Base-by-base conservation (phyloP, 495 filamentous ascomycete genomes). In the Rostrohypoxylon terebratum region DNA sequence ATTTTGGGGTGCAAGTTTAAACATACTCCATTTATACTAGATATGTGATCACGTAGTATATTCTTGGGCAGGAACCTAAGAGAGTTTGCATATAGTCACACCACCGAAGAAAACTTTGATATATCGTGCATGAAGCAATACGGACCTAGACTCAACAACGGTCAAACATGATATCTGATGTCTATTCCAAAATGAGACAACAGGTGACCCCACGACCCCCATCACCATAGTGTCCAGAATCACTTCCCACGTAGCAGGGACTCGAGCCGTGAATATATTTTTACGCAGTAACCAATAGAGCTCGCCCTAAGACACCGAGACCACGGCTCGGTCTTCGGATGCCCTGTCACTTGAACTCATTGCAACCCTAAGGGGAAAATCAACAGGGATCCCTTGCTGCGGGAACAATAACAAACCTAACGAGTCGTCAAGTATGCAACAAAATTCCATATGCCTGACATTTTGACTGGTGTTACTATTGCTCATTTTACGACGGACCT, bases 381-480 rank as follows among this genome's bases (percentile, higher is more conserved):
- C 36, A 28, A 36, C 70, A 73, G 70, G 70, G 70, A 69, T 68
- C 48, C 45, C 55, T 51, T 28, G 59, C 65, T 69, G 70, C 70
- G 58, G 60, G 64, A 54, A 11, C 40, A 21, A 60, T 44, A 59
- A 31, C 21, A 55, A 50, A 58, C 63, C 59, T 44, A 69, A 69
- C 67, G 59, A 33, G 13, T 31, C n/a, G 13, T 59, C 47, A 54
- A 54, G 21, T 23, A 57, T 48, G 47, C 34, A 47, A 13, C 25
- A 14, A 7, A 13, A 65, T 61, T 51, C 60, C 59, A 59, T 58
- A 57, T 59, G 57, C 38, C 21, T 40, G 34, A 23, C 28, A 40
- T 18, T 11, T 58, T 42, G 34, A 38, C 34, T 38, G 2, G 20
- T 53, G 13, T 14, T 53, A 53, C 23, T 13, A 31, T 28, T 13